Evolutionary conservation across 768 basidiomycete genomes (phyloP).

Genomic region (Pseudohyphozyma bogoriensis): DNA sequence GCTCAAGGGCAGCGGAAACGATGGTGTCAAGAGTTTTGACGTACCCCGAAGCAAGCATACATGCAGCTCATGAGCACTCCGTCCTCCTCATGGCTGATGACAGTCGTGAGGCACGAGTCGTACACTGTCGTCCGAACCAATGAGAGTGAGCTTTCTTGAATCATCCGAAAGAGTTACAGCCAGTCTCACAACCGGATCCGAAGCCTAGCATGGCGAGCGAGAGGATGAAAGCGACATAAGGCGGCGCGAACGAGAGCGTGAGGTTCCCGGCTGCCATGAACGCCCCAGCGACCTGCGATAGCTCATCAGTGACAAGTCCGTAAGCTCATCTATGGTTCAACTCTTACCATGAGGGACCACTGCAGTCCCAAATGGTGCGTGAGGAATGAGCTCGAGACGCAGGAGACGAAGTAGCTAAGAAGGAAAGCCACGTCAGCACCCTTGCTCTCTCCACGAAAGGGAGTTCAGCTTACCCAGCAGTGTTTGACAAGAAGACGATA

Average conservation of each 20-base stretch:
- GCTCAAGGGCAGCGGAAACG: background rate
- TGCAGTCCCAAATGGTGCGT: conserved; percentile 29
- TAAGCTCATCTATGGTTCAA: too few relatives aligned
- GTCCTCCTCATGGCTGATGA: conserved; percentile 25
- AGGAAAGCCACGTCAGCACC: background rate
- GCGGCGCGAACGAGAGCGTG: conserved; percentile 16
- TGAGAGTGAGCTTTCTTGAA: too few relatives aligned
- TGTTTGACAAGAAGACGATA: conserved; percentile 25
- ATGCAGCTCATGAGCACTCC: conserved; percentile 11
- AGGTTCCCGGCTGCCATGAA: conserved; percentile 9
- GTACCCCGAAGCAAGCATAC: conserved; percentile 16
- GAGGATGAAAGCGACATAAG: conserved; percentile 20
- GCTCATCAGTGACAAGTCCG: too few relatives aligned
- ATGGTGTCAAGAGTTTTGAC: too few relatives aligned
- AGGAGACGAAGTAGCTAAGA: conserved; percentile 19
- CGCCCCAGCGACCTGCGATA: background rate
- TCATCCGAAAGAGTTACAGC: too few relatives aligned
- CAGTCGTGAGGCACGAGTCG: conserved; percentile 20
- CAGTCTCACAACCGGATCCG: conserved; percentile 17
- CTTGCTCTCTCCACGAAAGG: background rate
- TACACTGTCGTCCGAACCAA: too few relatives aligned
- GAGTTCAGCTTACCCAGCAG: background rate
- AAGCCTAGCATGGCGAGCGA: conserved; percentile 20
- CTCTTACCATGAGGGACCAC: conserved; percentile 6
- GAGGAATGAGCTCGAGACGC: conserved; percentile 18